Percentiles rank a stretch among this genome's conserved stretches.
phyloP scores from a whole-genome alignment of 1,284 basidiomycete species.

The Amylostereum areolatum region DNA sequence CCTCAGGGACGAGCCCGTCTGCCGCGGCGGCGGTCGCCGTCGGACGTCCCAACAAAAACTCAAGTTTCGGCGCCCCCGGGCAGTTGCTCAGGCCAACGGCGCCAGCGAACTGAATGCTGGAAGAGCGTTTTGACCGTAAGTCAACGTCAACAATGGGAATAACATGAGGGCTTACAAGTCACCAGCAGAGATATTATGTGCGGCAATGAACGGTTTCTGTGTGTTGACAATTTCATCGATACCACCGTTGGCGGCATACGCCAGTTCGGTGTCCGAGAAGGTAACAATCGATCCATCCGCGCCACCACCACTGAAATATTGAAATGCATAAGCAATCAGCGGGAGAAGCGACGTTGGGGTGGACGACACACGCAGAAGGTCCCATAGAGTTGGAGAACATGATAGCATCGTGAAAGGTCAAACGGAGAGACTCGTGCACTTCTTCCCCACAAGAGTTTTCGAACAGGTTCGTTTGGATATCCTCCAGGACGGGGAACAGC shows the following conservation, averaged over 20 bases:
- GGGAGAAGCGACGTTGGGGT: background rate
- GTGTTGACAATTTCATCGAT: constrained; percentile 15
- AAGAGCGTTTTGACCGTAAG: background rate
- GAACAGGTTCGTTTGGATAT: constrained; percentile 32
- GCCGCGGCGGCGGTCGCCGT: constrained; percentile 18
- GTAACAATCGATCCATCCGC: constrained; percentile 19
- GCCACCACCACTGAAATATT: background rate
- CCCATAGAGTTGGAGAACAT: constrained; percentile 13
- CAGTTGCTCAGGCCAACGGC: constrained; percentile 22
- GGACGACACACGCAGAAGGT: background rate
- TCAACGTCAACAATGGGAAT: background rate
- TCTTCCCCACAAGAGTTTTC: constrained; percentile 23
- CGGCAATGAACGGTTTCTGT: constrained; percentile 15
- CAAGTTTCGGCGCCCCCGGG: constrained; percentile 17
- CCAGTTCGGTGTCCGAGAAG: constrained; percentile 15
- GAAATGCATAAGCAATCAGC: background rate
- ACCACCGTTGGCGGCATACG: constrained; percentile 12
- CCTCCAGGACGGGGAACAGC: constrained; percentile 29
- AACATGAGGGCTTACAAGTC: constrained; percentile 14
- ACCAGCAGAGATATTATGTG: constrained; percentile 15
- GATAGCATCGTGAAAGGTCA: constrained; percentile 27
- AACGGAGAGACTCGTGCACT: constrained; percentile 23
- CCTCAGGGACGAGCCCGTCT: constrained; percentile 11
- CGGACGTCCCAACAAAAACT: constrained; percentile 20
- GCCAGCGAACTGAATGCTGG: constrained; percentile 20